Base-by-base conservation (phyloP, 1,139 yeast genomes). In the Hemisphaericaspora xylofermentans region DNA sequence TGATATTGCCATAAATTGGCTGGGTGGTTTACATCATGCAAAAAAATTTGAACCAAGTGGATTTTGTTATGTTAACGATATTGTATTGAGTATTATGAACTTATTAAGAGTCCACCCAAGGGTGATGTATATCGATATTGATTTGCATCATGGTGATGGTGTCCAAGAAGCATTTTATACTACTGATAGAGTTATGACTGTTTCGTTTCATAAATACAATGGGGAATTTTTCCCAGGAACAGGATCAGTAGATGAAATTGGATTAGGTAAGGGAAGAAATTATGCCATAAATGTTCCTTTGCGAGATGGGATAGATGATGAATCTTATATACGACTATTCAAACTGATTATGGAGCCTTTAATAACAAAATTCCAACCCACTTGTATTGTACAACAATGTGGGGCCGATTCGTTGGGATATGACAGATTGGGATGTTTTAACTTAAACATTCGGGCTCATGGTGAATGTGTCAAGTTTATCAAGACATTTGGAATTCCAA, bases 211-310 rank as follows among this genome's bases (percentile, higher is more conserved):
- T 67, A 93, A 93, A 62, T 93, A 88, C 60, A 85, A 87, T 57
- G 98, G 98, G 5, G 94, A 88, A 60, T 93, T 88, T 58, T 93
- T 93, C 73, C 98, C 98, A 1, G 98, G 96, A 10, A 93, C 98
- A 0, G 98, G 98, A 21, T 84, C 87, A 46, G 74, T 87, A 36
- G 83, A 88, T 56, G 98, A 93, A 59, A 74, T 75, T 24, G 98
- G 98, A 21, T 77, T 89, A 30, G 95, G 94, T 12, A 77, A 77
- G 46, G 98, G 98, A 40, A 82, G 85, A 56, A 82, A 91, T 58
- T 88, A 86, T 59, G 80, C 95, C 1, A 74, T 93, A 35, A 93
- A 93, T 59, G 95, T 93, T n/a, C 98, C 98, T 1, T 67, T 93
- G 42, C 77, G 89, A 48, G 98, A 93, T 59, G 98, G 98, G 31